Evolutionary conservation across 139 green algal genomes (phyloP), one percentile per base, ranked within the genome.

Genomic region (Tetraselmis striata): DNA sequence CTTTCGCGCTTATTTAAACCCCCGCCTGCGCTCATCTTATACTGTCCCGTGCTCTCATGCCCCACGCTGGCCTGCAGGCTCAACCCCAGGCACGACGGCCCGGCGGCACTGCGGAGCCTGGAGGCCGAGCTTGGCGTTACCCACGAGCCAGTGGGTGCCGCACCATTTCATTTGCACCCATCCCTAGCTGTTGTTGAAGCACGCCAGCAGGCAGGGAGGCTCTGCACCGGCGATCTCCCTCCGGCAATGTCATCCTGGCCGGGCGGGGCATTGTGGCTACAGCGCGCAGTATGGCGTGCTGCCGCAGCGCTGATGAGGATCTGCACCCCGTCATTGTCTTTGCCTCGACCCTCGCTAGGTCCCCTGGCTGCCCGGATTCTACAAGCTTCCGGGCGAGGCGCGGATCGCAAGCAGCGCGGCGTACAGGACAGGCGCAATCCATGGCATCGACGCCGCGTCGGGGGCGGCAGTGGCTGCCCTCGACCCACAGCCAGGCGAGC

Each of bases 371-470:
- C 45, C 45, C 11, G 45, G 45, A 67, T 67, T 67, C 18, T 67
- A 67, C 45, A 67, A 18, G 18, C 45, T 67, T 5, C 45, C 45
- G 5, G 5, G 11, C 5, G 11, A 67, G 5, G 45, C 45, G 11
- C 5, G 11, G 5, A 67, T 67, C 18, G 45, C 45, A 18, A 67
- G 45, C 11, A 25, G 45, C 18, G 18, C 45, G 18, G 45, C 45
- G 11, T 67, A 67, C 18, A 5, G 18, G 45, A 5, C 5, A 18
- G 45, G 11, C 45, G 45, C 45, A 67, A 83, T 87, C 24, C 87
- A 84, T 75, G 84, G 84, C 58, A 87, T 87, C 28, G 84, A 87
- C 32, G 84, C 81, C 1, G 82, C 84, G 1, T 87, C 84, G 25
- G 84, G 84, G 1, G 84, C 84, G 0, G 84, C 84, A n/a, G 84